These are phyloP conservation scores for Durusdinium trenchii DNA, from an alignment of 73 alveolate genomes.

Conservation along the genomic window DNA sequence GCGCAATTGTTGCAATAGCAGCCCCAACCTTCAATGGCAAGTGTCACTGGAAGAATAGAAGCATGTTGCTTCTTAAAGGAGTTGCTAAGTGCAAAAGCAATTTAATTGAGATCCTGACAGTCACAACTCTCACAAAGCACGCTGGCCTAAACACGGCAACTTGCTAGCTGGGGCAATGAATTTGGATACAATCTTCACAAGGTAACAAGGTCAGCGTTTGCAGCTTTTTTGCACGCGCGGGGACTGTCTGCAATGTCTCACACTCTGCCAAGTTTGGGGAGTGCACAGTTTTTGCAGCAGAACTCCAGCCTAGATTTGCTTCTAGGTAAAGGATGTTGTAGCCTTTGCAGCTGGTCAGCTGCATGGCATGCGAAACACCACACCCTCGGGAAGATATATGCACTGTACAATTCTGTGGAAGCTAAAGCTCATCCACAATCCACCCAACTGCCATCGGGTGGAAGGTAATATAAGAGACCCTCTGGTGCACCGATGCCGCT, in stretches of 20 bases:
- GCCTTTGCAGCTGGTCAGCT: slow-evolving; percentile 29
- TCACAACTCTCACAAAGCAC: slow-evolving; percentile 36
- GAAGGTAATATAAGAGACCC: too few species aligned
- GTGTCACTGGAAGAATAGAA: neutral
- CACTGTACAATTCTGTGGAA: slow-evolving; percentile 37
- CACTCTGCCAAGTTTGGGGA: neutral
- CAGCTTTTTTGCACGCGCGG: too few species aligned
- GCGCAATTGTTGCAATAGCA: slow-evolving; percentile 48
- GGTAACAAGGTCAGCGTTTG: too few species aligned
- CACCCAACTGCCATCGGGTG: neutral
- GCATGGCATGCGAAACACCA: slow-evolving; percentile 5
- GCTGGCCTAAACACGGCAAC: too few species aligned
- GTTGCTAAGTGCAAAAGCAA: neutral
- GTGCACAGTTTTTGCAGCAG: neutral
- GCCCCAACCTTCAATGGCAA: neutral
- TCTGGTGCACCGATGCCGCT: too few species aligned
- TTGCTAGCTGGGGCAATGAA: too few species aligned
- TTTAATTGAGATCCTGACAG: neutral
- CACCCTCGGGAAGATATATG: slow-evolving; percentile 34
- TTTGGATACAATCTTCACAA: too few species aligned
- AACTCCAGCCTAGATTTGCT: too few species aligned
- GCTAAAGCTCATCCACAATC: neutral
- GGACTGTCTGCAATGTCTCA: slow-evolving; percentile 8
- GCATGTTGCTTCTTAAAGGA: neutral
- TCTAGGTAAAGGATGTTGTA: neutral